Evolutionary conservation across 441 rosid species (phyloP), one percentile per base, ranked within the genome.

Genomic region (Euphorbia corollata): DNA sequence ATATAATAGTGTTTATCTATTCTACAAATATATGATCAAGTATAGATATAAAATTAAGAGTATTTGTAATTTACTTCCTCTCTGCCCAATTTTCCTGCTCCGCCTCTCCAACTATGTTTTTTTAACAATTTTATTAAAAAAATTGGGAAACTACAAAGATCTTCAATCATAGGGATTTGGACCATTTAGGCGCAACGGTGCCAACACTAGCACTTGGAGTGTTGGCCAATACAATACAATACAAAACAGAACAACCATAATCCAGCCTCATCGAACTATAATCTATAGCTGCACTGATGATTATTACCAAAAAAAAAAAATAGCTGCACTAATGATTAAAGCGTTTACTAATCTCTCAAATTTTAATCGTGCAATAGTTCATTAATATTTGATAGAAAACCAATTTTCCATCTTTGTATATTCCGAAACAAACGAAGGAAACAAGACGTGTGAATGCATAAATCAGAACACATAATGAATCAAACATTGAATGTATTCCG

Each of bases 131-230:
- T 47, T 5, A 47, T 13, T 47, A 13, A 47, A 13, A 47, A 47
- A 47, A 47, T 3, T 18, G 53, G 6, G 53, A 16, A 5, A 13
- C 15, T 12, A 1, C 15, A 47, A 47, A 47, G 50, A 56, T 55
- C 61, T 16, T 11, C 70, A 43, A 56, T 61, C 53, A 50, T 27
- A 30, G 16, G 51, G 45, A 51, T 64, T 45, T 38, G 43, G 43
- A 38, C 43, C 43, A 8, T 38, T 38, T 23, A 32, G 39, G 67
- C 45, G 39, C 67, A 63, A 18, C 58, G 9, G 32, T 61, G 53
- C 27, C 58, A 22, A 32, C 43, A 32, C 43, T 43, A 45, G 39
- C 3, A 63, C 38, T n/a, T 24, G 39, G 56, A 51, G 57, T 53
- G 8, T 18, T 50, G 55, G 55, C 16, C 48, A 8, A 8, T 43